Conservation (phyloP, 1,284 basidiomycete species). For the Sporisorium scitamineum region DNA sequence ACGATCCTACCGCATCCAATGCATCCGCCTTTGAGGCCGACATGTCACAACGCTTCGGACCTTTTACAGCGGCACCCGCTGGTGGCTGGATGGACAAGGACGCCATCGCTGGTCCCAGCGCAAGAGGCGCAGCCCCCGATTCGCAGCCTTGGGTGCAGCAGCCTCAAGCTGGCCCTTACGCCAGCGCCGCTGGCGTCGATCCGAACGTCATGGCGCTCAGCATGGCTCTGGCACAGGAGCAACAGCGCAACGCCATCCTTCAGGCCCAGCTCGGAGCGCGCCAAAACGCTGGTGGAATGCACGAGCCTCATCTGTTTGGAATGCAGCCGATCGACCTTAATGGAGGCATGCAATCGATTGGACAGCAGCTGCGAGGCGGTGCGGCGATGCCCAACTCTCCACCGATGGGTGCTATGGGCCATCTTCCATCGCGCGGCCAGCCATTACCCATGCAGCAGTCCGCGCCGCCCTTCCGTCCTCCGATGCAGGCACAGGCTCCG, state of each 20-base stretch:
- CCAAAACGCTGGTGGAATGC: slow-evolving; percentile 10
- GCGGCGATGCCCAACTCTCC: slow-evolving; percentile 18
- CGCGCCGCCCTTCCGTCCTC: slow-evolving; percentile 20
- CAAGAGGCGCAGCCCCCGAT: slow-evolving; percentile 4
- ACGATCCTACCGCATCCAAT: slow-evolving; percentile 15
- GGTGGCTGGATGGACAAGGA: slow-evolving; percentile 47
- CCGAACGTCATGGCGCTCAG: slow-evolving; percentile 52
- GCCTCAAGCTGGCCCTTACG: slow-evolving; percentile 7
- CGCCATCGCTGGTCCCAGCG: slow-evolving; percentile 6
- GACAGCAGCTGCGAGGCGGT: slow-evolving; percentile 40
- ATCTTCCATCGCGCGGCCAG: slow-evolving; percentile 19
- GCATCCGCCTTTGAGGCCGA: slow-evolving; percentile 19
- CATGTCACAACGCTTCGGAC: slow-evolving; percentile 29
- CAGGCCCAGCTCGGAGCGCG: slow-evolving; percentile 51
- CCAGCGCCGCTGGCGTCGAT: slow-evolving; percentile 21
- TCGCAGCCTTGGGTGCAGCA: slow-evolving; percentile 30
- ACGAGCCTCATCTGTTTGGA: slow-evolving; percentile 39
- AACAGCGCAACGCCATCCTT: slow-evolving; percentile 52
- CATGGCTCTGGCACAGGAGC: slow-evolving; percentile 57
- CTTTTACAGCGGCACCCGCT: slow-evolving; percentile 43
- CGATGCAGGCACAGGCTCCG: slow-evolving; percentile 11
- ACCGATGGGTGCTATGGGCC: slow-evolving; percentile 20
- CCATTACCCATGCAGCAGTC: slow-evolving; percentile 25
- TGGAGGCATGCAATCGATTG: slow-evolving; percentile 32
- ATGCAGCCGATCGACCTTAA: slow-evolving; percentile 42